phyloP scores from a whole-genome alignment of 768 basidiomycete species.

The Gymnopilus dilepis region DNA sequence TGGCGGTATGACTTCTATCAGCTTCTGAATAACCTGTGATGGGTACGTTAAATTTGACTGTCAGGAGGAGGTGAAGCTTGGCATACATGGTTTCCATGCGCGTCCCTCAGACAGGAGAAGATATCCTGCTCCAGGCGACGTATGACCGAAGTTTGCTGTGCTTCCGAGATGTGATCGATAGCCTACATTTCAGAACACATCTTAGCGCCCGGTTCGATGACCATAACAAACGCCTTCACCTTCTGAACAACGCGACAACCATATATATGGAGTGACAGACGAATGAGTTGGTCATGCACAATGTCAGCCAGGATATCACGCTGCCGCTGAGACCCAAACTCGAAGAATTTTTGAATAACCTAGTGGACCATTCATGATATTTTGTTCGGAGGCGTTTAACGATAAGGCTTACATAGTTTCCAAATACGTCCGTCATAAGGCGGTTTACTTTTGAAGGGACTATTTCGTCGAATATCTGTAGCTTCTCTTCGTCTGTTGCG shows the following conservation, averaged over 20 bases:
- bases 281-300: conserved; percentile 80
- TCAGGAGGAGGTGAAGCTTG: conserved; percentile 11
- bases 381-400: not conserved
- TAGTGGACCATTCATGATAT: conserved; percentile 31
- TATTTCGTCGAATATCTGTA: conserved; percentile 86
- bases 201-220: conserved; percentile 6
- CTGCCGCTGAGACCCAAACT: conserved; percentile 80
- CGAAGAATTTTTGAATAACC: conserved; percentile 95
- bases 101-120: conserved; percentile 85
- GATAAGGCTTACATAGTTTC: conserved; percentile 79
- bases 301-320: conserved; percentile 68
- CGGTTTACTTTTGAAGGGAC: conserved; percentile 74
- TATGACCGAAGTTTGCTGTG: conserved; percentile 79
- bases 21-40: conserved; percentile 80
- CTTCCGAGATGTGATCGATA: conserved; percentile 78
- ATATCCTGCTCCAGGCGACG: conserved; percentile 81
- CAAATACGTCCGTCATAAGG: conserved; percentile 91
- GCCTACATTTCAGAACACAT: conserved; percentile 55
- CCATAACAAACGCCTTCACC: conserved; percentile 44
- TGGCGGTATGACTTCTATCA: conserved; percentile 80
- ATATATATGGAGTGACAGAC: conserved; percentile 89
- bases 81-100: conserved; percentile 92
- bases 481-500: conserved; percentile 76
- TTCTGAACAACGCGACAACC: conserved; percentile 96
- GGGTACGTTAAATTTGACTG: conserved; percentile 11